Conservation (phyloP, 305 asterid species). For the Fraxinus xanthoxyloides region DNA sequence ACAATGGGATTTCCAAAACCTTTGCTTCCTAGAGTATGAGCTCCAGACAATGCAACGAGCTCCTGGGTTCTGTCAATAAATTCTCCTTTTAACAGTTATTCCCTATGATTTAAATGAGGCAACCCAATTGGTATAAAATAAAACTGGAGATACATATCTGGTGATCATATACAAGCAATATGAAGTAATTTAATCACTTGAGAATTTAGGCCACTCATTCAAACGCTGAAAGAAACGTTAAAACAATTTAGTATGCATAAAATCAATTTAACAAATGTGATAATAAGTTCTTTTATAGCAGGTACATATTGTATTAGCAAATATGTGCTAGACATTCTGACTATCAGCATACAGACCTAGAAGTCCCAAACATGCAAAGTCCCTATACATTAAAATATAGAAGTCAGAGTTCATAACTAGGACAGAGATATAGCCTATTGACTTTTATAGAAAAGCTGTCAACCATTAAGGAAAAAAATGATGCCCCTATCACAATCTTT, state of each 20-base stretch:
- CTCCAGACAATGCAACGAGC: constrained; percentile 91
- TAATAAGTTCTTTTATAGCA: not conserved
- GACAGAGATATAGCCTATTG: not conserved
- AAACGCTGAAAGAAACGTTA: not conserved
- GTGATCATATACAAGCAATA: not conserved
- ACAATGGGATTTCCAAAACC: constrained; percentile 79
- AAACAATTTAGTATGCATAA: not conserved
- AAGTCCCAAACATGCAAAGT: not conserved
- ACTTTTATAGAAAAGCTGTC: not conserved
- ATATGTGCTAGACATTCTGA: not conserved
- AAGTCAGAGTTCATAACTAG: not conserved
- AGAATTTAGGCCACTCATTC: not conserved
- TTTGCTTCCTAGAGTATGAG: constrained; percentile 87
- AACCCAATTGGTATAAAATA: not conserved
- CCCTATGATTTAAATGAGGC: not conserved
- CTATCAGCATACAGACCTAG: not conserved
- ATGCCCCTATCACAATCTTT: not conserved
- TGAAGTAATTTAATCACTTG: not conserved
- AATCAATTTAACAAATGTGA: not conserved
- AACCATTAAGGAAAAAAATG: not conserved
- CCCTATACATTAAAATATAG: not conserved
- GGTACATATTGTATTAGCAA: not conserved
- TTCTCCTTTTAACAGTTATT: constrained; percentile 9
- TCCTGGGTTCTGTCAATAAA: constrained; percentile 61
- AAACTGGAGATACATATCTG: not conserved